phyloP scores from a whole-genome alignment of 2,329 filamentous ascomycete genomes.

The Dryadomyces quercus-mongolicae region DNA sequence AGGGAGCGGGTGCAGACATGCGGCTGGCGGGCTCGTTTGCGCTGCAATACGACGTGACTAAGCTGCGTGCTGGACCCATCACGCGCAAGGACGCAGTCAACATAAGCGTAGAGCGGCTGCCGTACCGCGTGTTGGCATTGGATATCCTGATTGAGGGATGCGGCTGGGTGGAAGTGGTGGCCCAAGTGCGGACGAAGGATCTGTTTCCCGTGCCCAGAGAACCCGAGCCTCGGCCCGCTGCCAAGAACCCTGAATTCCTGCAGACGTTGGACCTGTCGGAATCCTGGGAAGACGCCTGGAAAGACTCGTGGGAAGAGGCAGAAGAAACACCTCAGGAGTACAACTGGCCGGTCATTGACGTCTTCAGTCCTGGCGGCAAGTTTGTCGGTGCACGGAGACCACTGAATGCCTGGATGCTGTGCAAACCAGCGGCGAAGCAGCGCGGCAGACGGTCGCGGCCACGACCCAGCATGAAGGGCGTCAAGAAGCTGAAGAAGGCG shows the following conservation, averaged over 20 bases:
- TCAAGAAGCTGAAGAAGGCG: slow-evolving; percentile 13
- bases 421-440: slow-evolving; percentile 28
- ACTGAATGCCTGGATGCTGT: slow-evolving; percentile 59
- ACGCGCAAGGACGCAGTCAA: slow-evolving; percentile 51
- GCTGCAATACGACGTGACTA: slow-evolving; percentile 75
- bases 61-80: slow-evolving; percentile 60
- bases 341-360: slow-evolving; percentile 55
- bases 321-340: background rate
- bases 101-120: slow-evolving; percentile 54
- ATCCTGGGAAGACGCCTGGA: background rate
- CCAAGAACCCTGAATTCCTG: slow-evolving; percentile 8
- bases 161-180: slow-evolving; percentile 82
- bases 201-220: slow-evolving; percentile 16
- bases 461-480: slow-evolving; percentile 13
- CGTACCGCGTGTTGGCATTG: slow-evolving; percentile 66
- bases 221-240: background rate
- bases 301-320: slow-evolving; percentile 8
- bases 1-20: slow-evolving; percentile 45
- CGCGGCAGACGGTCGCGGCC: slow-evolving; percentile 3
- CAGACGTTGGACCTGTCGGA: slow-evolving; percentile 18
- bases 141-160: slow-evolving; percentile 87
- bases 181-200: slow-evolving; percentile 59
- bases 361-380: slow-evolving; percentile 76
- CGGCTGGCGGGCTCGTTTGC: slow-evolving; percentile 61
- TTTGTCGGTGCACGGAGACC: slow-evolving; percentile 57